These are phyloP conservation scores for Maudiozyma barnettii DNA, from an alignment of 805 yeast species.

Conservation along the genomic window DNA sequence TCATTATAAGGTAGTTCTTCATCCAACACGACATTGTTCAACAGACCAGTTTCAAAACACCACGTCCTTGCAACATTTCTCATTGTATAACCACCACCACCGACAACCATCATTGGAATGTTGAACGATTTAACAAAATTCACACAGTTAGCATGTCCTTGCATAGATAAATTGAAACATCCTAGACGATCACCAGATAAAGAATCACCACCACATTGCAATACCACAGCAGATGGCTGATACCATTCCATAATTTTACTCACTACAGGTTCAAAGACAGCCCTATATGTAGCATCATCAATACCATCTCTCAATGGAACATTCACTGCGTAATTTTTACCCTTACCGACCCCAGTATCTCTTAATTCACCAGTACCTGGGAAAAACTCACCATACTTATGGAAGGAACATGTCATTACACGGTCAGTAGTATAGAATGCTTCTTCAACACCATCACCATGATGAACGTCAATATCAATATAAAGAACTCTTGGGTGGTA, in stretches of 20 bases:
- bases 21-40: conserved; percentile 60
- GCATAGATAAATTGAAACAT: conserved; percentile 82
- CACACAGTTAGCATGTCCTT: conserved; percentile 94
- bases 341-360: conserved; percentile 82
- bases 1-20: conserved; percentile 82
- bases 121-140: conserved; percentile 82
- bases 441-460: conserved; percentile 97
- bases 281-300: conserved; percentile 77
- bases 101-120: conserved; percentile 80
- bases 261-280: conserved; percentile 73
- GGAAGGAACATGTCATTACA: conserved; percentile 94
- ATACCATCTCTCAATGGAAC: conserved; percentile 93
- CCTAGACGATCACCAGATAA: conserved; percentile 89
- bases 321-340: conserved; percentile 79
- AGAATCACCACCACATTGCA: conserved; percentile 97
- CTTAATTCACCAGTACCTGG: conserved; percentile 95
- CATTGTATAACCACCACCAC: conserved; percentile 98
- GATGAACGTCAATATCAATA: conserved; percentile 91
- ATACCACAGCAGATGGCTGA: conserved; percentile 88
- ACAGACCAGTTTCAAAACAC: conserved; percentile 86
- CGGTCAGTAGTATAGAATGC: conserved; percentile 92
- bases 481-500: conserved; percentile 89
- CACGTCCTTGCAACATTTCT: conserved; percentile 89
- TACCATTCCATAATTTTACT: conserved; percentile 85
- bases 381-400: conserved; percentile 91